These are phyloP conservation scores for Metschnikowia drakensbergensis DNA, from an alignment of 805 yeast species.

Conservation along the genomic window DNA sequence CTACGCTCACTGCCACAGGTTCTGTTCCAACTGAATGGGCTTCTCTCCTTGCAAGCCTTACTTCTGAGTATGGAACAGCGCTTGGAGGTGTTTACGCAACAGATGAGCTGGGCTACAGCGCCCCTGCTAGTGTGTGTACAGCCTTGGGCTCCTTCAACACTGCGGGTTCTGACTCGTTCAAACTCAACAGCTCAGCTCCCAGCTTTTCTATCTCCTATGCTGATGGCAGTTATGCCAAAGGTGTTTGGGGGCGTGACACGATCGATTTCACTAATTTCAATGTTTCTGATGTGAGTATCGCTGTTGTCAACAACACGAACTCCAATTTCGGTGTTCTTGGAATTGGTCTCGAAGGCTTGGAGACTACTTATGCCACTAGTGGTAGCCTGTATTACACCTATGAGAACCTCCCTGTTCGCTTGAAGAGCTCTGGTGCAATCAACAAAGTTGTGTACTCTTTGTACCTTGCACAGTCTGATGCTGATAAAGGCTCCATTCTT, in stretches of 20 bases:
- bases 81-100: background rate
- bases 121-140: constrained; percentile 36
- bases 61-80: background rate
- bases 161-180: constrained; percentile 35
- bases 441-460: constrained; percentile 57
- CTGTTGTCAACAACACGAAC: constrained; percentile 64
- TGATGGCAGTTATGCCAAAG: constrained; percentile 46
- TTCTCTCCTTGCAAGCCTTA: background rate
- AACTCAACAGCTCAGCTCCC: constrained; percentile 37
- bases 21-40: background rate
- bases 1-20: background rate
- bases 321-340: constrained; percentile 71
- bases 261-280: constrained; percentile 48
- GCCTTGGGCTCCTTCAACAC: constrained; percentile 48
- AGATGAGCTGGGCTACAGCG: background rate
- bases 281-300: constrained; percentile 57
- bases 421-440: constrained; percentile 57
- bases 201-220: constrained; percentile 45
- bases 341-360: constrained; percentile 66
- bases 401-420: constrained; percentile 60
- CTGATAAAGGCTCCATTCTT: constrained; percentile 31
- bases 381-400: constrained; percentile 36
- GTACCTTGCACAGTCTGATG: constrained; percentile 44
- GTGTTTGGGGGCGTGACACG: constrained; percentile 59
- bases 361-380: constrained; percentile 45